These are phyloP conservation scores for Pseudocercospora fuligena DNA, from an alignment of 2,329 filamentous ascomycete species.

Conservation along the genomic window DNA sequence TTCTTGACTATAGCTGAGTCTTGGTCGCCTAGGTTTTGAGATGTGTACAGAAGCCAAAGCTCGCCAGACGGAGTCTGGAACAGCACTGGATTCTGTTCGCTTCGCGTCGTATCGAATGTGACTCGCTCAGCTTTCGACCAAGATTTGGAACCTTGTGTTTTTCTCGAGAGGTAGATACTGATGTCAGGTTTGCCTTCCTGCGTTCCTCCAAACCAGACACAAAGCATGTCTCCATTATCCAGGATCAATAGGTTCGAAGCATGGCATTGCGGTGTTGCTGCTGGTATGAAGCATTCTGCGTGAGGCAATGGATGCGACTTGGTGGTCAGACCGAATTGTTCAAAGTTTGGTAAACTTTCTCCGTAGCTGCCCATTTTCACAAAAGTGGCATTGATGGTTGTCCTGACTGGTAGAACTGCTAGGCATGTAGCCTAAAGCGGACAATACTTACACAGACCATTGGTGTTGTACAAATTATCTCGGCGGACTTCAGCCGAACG, in stretches of 20 bases:
- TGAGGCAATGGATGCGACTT: conserved; percentile 17
- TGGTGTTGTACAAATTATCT: neutral
- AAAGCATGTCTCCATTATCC: conserved; percentile 27
- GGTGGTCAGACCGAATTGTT: conserved; percentile 10
- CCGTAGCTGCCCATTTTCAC: conserved; percentile 4
- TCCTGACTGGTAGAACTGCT: neutral
- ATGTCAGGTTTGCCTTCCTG: conserved; percentile 29
- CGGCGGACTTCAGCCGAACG: conserved; percentile 9
- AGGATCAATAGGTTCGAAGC: conserved; percentile 27
- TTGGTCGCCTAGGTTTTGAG: conserved; percentile 26
- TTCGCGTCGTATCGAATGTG: conserved; percentile 25
- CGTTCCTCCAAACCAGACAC: conserved; percentile 27
- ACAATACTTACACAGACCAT: neutral
- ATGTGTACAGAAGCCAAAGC: conserved; percentile 26
- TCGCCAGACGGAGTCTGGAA: conserved; percentile 25
- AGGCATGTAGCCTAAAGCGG: conserved; percentile 2
- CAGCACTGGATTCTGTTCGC: conserved; percentile 27
- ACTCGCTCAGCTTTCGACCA: conserved; percentile 23
- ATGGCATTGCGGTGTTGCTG: conserved; percentile 27
- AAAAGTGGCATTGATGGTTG: neutral
- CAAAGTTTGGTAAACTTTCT: neutral
- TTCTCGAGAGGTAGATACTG: conserved; percentile 26
- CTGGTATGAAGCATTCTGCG: conserved; percentile 21
- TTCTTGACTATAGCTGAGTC: conserved; percentile 27
- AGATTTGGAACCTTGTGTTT: neutral